phyloP scores from a whole-genome alignment of 148 eudicot genomes.

The Rhododendron mucronatum region DNA sequence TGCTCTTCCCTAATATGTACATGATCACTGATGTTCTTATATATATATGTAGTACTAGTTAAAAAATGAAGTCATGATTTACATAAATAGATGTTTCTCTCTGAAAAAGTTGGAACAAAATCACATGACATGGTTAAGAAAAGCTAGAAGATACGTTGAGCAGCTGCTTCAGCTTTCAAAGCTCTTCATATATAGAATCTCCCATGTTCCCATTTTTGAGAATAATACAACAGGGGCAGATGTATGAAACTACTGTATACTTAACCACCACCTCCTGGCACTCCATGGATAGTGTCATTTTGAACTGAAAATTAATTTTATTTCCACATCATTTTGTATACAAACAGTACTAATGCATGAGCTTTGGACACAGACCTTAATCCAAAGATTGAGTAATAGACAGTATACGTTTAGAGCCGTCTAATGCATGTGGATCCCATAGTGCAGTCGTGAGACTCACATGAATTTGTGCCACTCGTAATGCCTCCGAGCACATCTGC shows the following conservation, averaged over 20 bases:
- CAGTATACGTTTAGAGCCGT: not conserved
- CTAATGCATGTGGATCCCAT: not conserved
- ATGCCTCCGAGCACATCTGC: not conserved
- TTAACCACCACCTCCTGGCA: no score
- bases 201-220: not conserved
- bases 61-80: no score
- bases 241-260: not conserved
- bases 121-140: no score
- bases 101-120: no score
- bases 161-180: no score
- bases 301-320: not conserved
- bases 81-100: no score
- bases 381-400: not conserved
- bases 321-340: not conserved
- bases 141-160: no score
- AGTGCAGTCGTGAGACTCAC: not conserved
- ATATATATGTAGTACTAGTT: no score
- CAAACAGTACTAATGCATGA: not conserved
- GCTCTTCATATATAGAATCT: no score
- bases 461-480: not conserved
- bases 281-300: not conserved
- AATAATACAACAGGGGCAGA: not conserved
- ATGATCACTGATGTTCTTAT: no score
- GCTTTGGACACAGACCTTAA: not conserved
- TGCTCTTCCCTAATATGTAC: no score